Conservation (phyloP, 257 asterid genomes). For the Primulina tabacum region DNA sequence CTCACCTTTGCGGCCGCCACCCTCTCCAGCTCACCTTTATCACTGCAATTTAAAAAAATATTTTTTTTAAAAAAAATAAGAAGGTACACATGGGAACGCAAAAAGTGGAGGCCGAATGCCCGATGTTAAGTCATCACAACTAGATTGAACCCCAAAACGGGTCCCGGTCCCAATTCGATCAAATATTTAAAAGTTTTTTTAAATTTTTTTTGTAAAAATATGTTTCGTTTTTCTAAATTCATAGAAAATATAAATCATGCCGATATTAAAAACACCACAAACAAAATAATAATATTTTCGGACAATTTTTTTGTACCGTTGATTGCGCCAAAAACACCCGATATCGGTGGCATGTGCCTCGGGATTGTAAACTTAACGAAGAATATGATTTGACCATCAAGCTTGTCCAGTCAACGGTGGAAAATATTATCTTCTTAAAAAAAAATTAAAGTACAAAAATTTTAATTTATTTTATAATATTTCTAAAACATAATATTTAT, state of each 20-base stretch:
- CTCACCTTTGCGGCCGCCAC: conserved; percentile 19
- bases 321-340: conserved; percentile 12
- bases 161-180: conserved; percentile 31
- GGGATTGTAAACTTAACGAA: conserved; percentile 21
- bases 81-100: too few relatives aligned
- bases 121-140: too few relatives aligned
- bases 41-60: background rate
- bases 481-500: too few relatives aligned
- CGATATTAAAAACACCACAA: too few relatives aligned
- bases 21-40: conserved; percentile 17
- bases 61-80: too few relatives aligned
- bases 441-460: too few relatives aligned
- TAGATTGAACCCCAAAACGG: background rate
- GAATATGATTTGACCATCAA: background rate
- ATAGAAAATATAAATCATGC: too few relatives aligned
- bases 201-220: too few relatives aligned
- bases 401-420: background rate
- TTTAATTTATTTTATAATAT: too few relatives aligned
- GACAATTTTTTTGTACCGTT: conserved; percentile 14
- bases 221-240: too few relatives aligned
- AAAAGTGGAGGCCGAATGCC: too few relatives aligned
- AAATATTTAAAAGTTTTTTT: background rate
- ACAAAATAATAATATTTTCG: too few relatives aligned
- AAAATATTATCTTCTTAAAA: background rate
- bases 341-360: background rate